Conservation (phyloP, 2,329 filamentous ascomycete genomes). For the Trichoderma breve region DNA sequence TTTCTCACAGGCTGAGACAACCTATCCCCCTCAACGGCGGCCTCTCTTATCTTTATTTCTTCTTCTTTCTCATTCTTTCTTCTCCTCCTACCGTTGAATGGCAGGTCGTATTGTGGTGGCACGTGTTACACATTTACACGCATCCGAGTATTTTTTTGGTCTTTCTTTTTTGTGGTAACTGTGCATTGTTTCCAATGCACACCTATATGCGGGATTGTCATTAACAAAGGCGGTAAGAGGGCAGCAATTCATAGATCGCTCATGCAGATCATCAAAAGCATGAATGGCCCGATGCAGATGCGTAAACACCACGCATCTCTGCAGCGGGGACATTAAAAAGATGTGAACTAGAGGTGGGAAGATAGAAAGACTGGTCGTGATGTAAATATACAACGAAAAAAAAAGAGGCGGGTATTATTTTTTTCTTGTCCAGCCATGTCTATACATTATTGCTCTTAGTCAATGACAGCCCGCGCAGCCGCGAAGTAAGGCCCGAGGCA, state of each 20-base stretch:
- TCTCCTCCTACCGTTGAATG: constrained; percentile 14
- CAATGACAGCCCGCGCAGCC: constrained; percentile 45
- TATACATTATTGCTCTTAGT: constrained; percentile 42
- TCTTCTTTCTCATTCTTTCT: background rate
- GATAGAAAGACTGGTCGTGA: constrained; percentile 22
- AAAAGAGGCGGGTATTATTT: background rate
- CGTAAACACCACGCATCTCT: constrained; percentile 32
- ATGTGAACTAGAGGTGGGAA: background rate
- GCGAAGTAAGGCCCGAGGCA: constrained; percentile 33
- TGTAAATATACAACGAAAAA: constrained; percentile 32
- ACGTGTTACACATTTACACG: background rate
- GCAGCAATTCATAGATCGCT: constrained; percentile 45
- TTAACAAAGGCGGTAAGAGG: constrained; percentile 24
- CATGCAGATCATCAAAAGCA: constrained; percentile 49
- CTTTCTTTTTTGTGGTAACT: background rate
- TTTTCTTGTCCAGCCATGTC: constrained; percentile 17
- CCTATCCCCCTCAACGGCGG: constrained; percentile 14
- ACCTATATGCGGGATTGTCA: constrained; percentile 19
- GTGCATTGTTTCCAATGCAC: background rate
- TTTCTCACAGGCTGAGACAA: constrained; percentile 21
- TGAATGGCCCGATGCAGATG: constrained; percentile 28
- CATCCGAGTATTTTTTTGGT: background rate
- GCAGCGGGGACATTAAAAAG: background rate
- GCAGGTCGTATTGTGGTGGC: constrained; percentile 18
- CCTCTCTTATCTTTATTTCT: background rate